These are phyloP conservation scores for Mariannaea elegans DNA, from an alignment of 2,329 filamentous ascomycete genomes.

Conservation along the genomic window DNA sequence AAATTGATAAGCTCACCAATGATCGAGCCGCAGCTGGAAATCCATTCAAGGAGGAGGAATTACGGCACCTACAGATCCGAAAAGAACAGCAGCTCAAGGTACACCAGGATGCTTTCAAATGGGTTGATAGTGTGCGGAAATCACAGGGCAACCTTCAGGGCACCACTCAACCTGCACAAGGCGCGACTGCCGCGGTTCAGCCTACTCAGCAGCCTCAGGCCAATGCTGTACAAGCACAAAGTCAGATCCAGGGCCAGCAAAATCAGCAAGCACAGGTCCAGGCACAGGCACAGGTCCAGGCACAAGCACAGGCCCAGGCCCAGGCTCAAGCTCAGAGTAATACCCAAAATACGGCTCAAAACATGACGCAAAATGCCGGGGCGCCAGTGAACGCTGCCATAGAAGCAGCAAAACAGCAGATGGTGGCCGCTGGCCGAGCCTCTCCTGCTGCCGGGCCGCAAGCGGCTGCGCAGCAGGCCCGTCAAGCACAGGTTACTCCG, in stretches of 20 bases:
- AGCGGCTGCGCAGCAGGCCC: constrained; percentile 39
- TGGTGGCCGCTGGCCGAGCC: constrained; percentile 41
- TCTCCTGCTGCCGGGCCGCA: constrained; percentile 43
- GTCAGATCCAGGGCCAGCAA: constrained; percentile 3
- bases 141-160: constrained; percentile 51
- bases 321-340: constrained; percentile 21
- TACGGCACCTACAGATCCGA: constrained; percentile 53
- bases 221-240: constrained; percentile 25
- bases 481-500: constrained; percentile 37
- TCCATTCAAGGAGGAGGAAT: constrained; percentile 57
- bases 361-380: constrained; percentile 44
- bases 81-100: constrained; percentile 56
- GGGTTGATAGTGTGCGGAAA: constrained; percentile 58
- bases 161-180: constrained; percentile 37
- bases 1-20: constrained; percentile 54
- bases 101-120: constrained; percentile 57
- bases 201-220: constrained; percentile 26
- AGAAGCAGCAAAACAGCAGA: constrained; percentile 56
- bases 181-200: constrained; percentile 36
- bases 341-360: constrained; percentile 29
- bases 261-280: constrained; percentile 20
- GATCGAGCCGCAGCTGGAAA: constrained; percentile 55
- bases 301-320: constrained; percentile 23
- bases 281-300: constrained; percentile 31
- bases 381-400: constrained; percentile 55